These are phyloP conservation scores for Azolla pinnata DNA, from an alignment of 75 land plant genomes.

Conservation along the genomic window DNA sequence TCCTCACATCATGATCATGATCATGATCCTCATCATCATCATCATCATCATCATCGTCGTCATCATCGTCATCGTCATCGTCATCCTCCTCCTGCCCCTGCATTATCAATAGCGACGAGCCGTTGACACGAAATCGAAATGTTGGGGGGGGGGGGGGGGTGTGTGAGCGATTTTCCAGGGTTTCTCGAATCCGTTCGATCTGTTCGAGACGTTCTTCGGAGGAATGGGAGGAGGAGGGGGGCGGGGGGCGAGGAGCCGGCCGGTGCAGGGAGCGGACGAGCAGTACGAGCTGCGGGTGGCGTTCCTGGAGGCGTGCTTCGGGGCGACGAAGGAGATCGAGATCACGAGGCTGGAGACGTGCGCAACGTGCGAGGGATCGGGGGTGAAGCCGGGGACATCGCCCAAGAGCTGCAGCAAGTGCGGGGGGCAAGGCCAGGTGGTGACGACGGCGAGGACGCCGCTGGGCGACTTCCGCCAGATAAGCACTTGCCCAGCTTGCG, in stretches of 20 bases:
- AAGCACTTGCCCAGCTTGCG: conserved; percentile 5
- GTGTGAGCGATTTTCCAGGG: conserved; percentile 11
- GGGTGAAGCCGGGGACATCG: conserved; percentile 31
- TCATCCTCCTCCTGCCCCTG: too few species aligned
- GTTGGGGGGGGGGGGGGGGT: not conserved
- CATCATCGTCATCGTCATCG: too few species aligned
- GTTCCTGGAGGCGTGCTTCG: conserved; percentile 29
- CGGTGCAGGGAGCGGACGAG: conserved; percentile 34
- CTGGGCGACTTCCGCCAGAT: conserved; percentile 28
- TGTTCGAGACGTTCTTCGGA: conserved; percentile 38
- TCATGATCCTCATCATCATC: too few species aligned
- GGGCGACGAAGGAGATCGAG: conserved; percentile 28
- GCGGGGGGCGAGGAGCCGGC: conserved; percentile 20
- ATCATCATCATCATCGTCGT: too few species aligned
- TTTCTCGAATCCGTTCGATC: conserved; percentile 30
- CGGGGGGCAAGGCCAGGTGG: conserved; percentile 39
- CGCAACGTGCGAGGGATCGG: conserved; percentile 26
- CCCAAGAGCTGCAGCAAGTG: conserved; percentile 26
- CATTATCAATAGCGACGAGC: too few species aligned
- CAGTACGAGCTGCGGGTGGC: conserved; percentile 24
- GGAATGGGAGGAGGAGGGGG: conserved; percentile 23
- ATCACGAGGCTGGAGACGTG: conserved; percentile 25
- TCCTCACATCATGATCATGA: too few species aligned
- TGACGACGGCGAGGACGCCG: conserved; percentile 32
- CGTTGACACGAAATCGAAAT: too few species aligned